A percentile compares a stretch with the other conserved stretches of the same genome.
These are phyloP conservation scores for Casuarina equisetifolia DNA, from an alignment of 306 rosid genomes.

Conservation along the genomic window DNA sequence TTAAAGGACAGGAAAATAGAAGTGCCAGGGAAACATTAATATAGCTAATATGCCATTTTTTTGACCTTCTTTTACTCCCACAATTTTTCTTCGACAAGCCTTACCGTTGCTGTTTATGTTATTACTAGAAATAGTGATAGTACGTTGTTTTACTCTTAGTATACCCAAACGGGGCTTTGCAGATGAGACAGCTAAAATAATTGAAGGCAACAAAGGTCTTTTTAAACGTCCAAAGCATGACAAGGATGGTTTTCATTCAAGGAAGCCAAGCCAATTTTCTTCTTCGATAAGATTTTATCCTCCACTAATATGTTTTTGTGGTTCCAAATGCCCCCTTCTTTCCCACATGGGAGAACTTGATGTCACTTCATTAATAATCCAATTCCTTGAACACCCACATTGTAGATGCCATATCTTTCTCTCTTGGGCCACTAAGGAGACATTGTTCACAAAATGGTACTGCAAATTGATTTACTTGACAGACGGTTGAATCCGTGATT, in stretches of 20 bases:
- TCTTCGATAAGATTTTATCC: background rate
- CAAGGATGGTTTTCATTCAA: conserved; percentile 16
- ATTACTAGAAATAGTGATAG: too few relatives aligned
- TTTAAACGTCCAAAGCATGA: conserved; percentile 33
- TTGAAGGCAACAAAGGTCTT: conserved; percentile 25
- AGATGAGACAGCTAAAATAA: conserved; percentile 11
- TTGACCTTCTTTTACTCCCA: too few relatives aligned
- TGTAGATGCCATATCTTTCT: background rate
- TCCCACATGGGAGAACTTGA: background rate
- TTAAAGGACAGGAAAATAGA: too few relatives aligned
- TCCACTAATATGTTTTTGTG: background rate
- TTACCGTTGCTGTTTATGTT: too few relatives aligned
- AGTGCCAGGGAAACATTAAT: too few relatives aligned
- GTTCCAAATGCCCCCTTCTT: background rate
- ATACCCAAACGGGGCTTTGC: too few relatives aligned
- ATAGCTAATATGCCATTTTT: too few relatives aligned
- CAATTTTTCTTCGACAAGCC: too few relatives aligned
- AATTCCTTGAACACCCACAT: background rate
- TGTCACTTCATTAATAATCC: background rate
- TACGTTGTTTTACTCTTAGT: too few relatives aligned
- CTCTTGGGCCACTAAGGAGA: background rate
- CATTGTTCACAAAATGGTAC: background rate
- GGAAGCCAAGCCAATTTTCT: conserved; percentile 23
- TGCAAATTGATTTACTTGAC: conserved; percentile 18
- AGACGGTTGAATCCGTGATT: conserved; percentile 17